phyloP scores from a whole-genome alignment of 805 yeast species.

The Wickerhamiella azyma region DNA sequence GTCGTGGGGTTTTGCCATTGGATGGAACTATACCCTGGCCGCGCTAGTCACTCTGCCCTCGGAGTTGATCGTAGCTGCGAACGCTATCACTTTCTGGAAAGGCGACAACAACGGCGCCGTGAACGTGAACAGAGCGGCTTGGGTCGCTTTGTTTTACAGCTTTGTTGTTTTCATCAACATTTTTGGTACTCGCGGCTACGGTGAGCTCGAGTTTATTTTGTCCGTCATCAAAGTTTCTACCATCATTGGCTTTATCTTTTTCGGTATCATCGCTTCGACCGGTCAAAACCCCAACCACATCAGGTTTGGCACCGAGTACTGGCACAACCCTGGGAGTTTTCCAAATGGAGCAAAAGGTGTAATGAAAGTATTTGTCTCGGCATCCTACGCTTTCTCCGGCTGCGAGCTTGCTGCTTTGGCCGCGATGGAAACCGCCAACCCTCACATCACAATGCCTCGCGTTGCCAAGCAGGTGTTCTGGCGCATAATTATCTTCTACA shows the following conservation, averaged over 20 bases:
- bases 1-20: slow-evolving; percentile 49
- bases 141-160: slow-evolving; percentile 38
- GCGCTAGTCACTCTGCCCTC: slow-evolving; percentile 46
- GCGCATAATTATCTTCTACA: slow-evolving; percentile 62
- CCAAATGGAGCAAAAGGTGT: slow-evolving; percentile 55
- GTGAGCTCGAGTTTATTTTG: slow-evolving; percentile 47
- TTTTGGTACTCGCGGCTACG: slow-evolving; percentile 40
- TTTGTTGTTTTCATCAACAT: slow-evolving; percentile 32
- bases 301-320: slow-evolving; percentile 39
- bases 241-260: slow-evolving; percentile 47
- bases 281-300: slow-evolving; percentile 45
- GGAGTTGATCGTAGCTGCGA: slow-evolving; percentile 44
- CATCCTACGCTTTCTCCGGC: slow-evolving; percentile 67
- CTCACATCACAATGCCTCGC: slow-evolving; percentile 50
- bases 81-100: slow-evolving; percentile 37
- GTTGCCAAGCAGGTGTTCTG: slow-evolving; percentile 76
- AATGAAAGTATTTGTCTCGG: slow-evolving; percentile 58
- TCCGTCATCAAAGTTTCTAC: slow-evolving; percentile 43
- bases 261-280: slow-evolving; percentile 34
- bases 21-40: slow-evolving; percentile 49
- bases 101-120: slow-evolving; percentile 43
- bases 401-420: slow-evolving; percentile 63
- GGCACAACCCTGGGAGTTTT: slow-evolving; percentile 58
- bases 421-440: slow-evolving; percentile 63
- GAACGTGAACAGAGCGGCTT: slow-evolving; percentile 34